A percentile compares a stretch with the other conserved stretches of the same genome.
These are phyloP conservation scores for Macrolepiota albuminosa DNA, from an alignment of 768 basidiomycete genomes.

Conservation along the genomic window DNA sequence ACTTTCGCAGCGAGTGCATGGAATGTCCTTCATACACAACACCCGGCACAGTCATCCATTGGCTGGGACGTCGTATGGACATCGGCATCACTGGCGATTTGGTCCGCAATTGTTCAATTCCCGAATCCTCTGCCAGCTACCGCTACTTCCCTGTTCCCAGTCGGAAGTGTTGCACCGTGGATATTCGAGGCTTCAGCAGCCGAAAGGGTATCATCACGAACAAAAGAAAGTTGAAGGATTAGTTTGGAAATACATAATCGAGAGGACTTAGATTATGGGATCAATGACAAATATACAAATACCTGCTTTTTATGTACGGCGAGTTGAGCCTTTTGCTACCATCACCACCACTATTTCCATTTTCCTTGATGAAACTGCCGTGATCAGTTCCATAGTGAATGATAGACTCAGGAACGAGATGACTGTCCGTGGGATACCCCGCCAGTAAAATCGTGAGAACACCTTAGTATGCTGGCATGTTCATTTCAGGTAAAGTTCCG, in stretches of 20 bases:
- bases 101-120: conserved; percentile 19
- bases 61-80: conserved; percentile 65
- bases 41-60: conserved; percentile 62
- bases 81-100: conserved; percentile 33
- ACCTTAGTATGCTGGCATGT: too few species aligned
- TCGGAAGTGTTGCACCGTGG: conserved; percentile 10
- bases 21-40: conserved; percentile 41
- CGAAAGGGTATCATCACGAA: background rate
- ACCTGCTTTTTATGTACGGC: background rate
- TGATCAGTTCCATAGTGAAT: too few species aligned
- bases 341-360: background rate
- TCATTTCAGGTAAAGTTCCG: too few species aligned
- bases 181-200: background rate
- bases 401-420: too few species aligned
- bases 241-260: too few species aligned
- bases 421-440: too few species aligned
- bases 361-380: background rate
- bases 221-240: background rate
- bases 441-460: too few species aligned
- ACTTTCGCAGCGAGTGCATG: conserved; percentile 20
- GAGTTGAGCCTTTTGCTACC: background rate
- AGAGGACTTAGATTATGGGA: background rate
- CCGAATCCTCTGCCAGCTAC: background rate
- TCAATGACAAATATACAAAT: background rate
- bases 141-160: conserved; percentile 2